Base-by-base conservation (phyloP, 2,329 filamentous ascomycete species). In the Lachnellula hyalina region DNA sequence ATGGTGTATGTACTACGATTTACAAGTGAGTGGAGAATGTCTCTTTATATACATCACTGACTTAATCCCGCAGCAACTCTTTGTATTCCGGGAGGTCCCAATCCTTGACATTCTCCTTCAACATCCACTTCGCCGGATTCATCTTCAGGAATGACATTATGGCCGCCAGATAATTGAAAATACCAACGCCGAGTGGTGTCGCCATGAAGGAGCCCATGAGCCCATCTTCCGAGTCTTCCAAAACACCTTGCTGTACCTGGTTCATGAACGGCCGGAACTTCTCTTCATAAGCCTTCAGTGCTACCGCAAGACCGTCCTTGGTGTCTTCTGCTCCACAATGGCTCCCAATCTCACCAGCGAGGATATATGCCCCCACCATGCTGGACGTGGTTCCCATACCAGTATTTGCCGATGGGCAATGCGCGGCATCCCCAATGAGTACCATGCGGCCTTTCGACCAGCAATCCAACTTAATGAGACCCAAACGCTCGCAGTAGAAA, bases 341-440 rank as follows among this genome's bases (percentile, higher is more conserved):
- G 44, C 25, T 57, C 5, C 42, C 51, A 52, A 79, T 67, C 67
- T 81, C 81, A 3, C 81, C 81, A 0, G 80, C 81, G 6, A 85
- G 69, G 5, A 82, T 67, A 61, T 83, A 84, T 0, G 79, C 77
- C 0, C 75, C 75, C 0, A 77, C 64, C 0, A 84, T 61, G 0
- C 73, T 73, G 0, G 70, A 63, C 2, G 76, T 77, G 0, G 78
- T 80, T 0, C 80, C 80, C 68, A 77, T 74, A 0, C 80, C 81
- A 0, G 75, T 77, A 2, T 75, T 57, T 1, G 74, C 71, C 0
- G 74, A 72, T 0, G 78, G 77, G 23, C 74, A 76, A 60, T 75
- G 77, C 0, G 70, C 80, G 0, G 82, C 77, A 56, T 85, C 81
- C 0, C 80, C 82, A 0, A 82, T 47, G 0, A 82, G 68, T 2